Conservation (phyloP, 2,329 filamentous ascomycete genomes). For the Leptodontidium sp. region DNA sequence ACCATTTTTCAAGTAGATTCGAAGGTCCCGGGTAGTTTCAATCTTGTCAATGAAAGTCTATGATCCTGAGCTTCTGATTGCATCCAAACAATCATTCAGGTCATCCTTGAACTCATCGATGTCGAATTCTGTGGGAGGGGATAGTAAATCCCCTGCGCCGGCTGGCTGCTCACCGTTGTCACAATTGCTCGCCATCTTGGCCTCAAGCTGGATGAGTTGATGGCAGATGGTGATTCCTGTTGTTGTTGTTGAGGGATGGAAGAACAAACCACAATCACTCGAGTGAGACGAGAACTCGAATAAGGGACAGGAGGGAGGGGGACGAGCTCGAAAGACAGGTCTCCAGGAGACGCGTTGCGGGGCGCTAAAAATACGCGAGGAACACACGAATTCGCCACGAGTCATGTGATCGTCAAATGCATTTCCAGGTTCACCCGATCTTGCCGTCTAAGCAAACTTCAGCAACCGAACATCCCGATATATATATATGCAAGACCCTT, state of each 20-base stretch:
- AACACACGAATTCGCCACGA: background rate
- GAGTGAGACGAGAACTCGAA: too few relatives aligned
- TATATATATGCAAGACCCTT: background rate
- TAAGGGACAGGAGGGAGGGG: too few relatives aligned
- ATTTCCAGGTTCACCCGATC: background rate
- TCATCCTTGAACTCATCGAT: background rate
- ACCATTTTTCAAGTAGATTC: constrained; percentile 36
- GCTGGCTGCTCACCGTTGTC: constrained; percentile 2
- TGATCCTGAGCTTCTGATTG: constrained; percentile 27
- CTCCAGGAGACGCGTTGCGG: background rate
- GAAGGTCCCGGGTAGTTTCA: constrained; percentile 34
- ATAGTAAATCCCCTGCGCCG: background rate
- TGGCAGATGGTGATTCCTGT: background rate
- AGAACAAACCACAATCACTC: too few relatives aligned
- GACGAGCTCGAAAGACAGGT: too few relatives aligned
- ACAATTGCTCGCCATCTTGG: background rate
- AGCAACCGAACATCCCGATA: background rate
- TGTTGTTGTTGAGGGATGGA: background rate
- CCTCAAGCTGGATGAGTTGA: background rate
- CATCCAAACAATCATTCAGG: constrained; percentile 25
- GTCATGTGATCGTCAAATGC: background rate
- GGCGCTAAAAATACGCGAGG: background rate
- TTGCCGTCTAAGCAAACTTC: background rate
- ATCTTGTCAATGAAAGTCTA: constrained; percentile 31
- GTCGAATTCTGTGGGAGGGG: background rate